A percentile compares a stretch with the other conserved stretches of the same genome.
phyloP scores from a whole-genome alignment of 2,329 filamentous ascomycete species.

The Dactylellina sp. region DNA sequence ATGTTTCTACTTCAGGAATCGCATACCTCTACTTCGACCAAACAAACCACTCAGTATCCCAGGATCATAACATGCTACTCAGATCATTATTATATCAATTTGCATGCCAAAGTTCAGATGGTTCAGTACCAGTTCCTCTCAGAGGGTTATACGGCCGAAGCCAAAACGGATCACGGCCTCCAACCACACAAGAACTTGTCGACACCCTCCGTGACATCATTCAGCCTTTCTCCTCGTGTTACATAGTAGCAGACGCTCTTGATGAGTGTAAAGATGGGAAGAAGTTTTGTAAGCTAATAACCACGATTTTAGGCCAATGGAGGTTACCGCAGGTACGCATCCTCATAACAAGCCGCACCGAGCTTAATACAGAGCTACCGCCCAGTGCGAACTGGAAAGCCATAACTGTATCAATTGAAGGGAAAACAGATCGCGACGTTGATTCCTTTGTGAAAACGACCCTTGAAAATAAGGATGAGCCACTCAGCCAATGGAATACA shows the following conservation, averaged over 20 bases:
- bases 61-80: conserved; percentile 17
- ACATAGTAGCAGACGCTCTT: conserved; percentile 16
- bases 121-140: background rate
- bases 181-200: conserved; percentile 9
- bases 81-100: conserved; percentile 23
- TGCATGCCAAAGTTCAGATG: conserved; percentile 6
- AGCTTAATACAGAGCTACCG: conserved; percentile 17
- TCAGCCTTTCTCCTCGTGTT: conserved; percentile 10
- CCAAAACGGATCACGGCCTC: conserved; percentile 21
- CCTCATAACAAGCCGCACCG: conserved; percentile 20
- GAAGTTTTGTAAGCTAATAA: conserved; percentile 11
- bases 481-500: conserved; percentile 9
- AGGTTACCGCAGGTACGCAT: conserved; percentile 1
- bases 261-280: conserved; percentile 22
- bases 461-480: background rate
- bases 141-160: conserved; percentile 12
- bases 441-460: conserved; percentile 2
- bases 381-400: conserved; percentile 16
- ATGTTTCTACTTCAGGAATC: conserved; percentile 1
- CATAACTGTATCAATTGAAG: conserved; percentile 23
- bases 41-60: conserved; percentile 21
- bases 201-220: conserved; percentile 12
- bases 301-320: conserved; percentile 17
- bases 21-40: conserved; percentile 30
- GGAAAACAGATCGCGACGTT: conserved; percentile 11